These are phyloP conservation scores for Mycena crocata DNA, from an alignment of 768 basidiomycete species.

Conservation along the genomic window DNA sequence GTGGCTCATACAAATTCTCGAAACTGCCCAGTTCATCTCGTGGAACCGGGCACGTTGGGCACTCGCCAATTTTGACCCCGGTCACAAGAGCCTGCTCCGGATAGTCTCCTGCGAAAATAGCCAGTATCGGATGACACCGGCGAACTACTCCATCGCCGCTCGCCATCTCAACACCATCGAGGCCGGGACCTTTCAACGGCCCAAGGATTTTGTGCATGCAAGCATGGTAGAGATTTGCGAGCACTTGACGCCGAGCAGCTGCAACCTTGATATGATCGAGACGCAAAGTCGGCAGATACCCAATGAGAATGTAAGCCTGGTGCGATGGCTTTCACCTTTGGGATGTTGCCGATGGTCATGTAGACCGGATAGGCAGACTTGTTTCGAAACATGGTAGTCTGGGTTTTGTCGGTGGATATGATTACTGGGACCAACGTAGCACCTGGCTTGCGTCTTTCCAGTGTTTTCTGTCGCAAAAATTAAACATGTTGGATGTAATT, in stretches of 20 bases:
- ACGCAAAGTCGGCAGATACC: constrained; percentile 53
- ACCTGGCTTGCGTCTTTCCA: too few species aligned
- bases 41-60: constrained; percentile 24
- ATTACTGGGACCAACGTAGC: constrained; percentile 4
- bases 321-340: constrained; percentile 41
- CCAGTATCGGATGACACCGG: constrained; percentile 49
- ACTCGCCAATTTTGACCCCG: constrained; percentile 37
- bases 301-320: constrained; percentile 49
- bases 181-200: constrained; percentile 44
- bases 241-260: constrained; percentile 7
- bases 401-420: constrained; percentile 47
- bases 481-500: too few species aligned
- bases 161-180: constrained; percentile 42
- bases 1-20: constrained; percentile 17
- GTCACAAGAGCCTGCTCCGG: constrained; percentile 54
- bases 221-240: constrained; percentile 36
- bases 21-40: constrained; percentile 13
- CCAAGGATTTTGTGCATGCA: constrained; percentile 44
- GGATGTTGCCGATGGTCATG: constrained; percentile 54
- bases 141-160: constrained; percentile 48
- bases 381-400: constrained; percentile 47
- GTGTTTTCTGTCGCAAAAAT: too few species aligned
- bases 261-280: constrained; percentile 40
- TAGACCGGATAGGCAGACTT: constrained; percentile 58
- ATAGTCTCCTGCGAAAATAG: constrained; percentile 51